These are phyloP conservation scores for Fusarium mundagurra DNA, from an alignment of 2,329 filamentous ascomycete species.

Conservation along the genomic window DNA sequence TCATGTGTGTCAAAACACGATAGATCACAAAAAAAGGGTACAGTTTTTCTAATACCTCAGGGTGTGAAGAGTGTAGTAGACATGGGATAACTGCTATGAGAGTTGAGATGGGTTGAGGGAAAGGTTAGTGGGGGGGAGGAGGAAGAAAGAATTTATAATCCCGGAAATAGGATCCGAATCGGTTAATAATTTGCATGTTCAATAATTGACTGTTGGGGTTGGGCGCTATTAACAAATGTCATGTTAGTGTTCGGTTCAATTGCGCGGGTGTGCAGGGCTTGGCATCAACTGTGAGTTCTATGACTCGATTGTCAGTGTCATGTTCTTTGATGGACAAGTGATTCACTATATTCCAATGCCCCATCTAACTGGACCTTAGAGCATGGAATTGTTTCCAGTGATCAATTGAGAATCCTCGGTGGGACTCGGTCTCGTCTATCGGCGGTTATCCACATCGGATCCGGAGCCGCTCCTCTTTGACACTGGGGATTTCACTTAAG, in stretches of 20 bases:
- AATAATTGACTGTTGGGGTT: background rate
- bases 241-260: background rate
- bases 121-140: background rate
- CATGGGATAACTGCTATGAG: background rate
- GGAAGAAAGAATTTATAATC: conserved; percentile 13
- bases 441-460: background rate
- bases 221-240: conserved; percentile 14
- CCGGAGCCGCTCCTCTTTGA: background rate
- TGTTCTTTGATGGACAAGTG: conserved; percentile 3
- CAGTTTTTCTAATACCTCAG: background rate
- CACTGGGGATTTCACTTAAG: background rate
- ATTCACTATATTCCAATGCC: background rate
- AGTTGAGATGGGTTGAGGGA: background rate
- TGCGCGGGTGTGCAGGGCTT: conserved; percentile 7
- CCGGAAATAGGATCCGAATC: conserved; percentile 18
- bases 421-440: background rate
- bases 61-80: background rate
- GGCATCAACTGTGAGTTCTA: conserved; percentile 2
- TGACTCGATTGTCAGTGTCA: background rate
- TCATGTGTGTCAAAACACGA: conserved; percentile 19
- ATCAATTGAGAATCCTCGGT: conserved; percentile 6
- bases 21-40: conserved; percentile 7
- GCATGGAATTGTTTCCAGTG: background rate
- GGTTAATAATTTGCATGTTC: conserved; percentile 15
- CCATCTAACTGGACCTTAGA: background rate